Conservation (phyloP, 1,139 yeast species). For the Scheffersomyces stambukii region DNA sequence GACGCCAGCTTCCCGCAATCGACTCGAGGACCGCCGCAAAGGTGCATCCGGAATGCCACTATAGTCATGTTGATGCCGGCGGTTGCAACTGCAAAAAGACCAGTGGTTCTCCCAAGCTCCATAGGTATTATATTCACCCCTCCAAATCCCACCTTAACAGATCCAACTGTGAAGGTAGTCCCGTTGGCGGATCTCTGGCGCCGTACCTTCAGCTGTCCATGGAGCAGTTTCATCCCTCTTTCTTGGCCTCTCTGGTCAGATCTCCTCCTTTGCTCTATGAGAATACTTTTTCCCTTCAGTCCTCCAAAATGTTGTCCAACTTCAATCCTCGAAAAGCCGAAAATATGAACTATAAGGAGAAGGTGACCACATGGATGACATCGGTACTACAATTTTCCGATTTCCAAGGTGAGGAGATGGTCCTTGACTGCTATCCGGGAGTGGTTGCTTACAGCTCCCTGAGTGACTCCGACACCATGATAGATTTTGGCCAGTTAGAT, state of each 20-base stretch:
- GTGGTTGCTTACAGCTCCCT: constrained; percentile 23
- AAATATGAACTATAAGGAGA: constrained; percentile 60
- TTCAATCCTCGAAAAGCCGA: constrained; percentile 58
- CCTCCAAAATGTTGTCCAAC: background rate
- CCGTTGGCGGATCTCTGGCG: too few relatives aligned
- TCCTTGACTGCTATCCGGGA: constrained; percentile 48
- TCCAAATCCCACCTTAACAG: too few relatives aligned
- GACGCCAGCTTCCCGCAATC: too few relatives aligned
- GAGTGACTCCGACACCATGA: constrained; percentile 12
- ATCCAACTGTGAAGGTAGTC: too few relatives aligned
- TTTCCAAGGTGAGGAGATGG: constrained; percentile 11
- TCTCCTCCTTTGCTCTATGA: background rate
- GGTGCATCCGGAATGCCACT: too few relatives aligned
- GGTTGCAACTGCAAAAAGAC: too few relatives aligned
- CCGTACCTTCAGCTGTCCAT: too few relatives aligned
- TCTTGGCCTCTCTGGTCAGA: constrained; percentile 4
- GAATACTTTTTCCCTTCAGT: background rate
- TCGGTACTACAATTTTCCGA: constrained; percentile 42
- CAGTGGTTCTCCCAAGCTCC: too few relatives aligned
- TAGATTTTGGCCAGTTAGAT: constrained; percentile 22
- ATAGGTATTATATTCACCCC: too few relatives aligned
- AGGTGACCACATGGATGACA: constrained; percentile 58
- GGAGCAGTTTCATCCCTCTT: too few relatives aligned
- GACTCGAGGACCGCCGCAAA: too few relatives aligned
- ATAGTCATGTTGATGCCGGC: too few relatives aligned